A percentile compares a stretch with the other conserved stretches of the same genome.
phyloP scores from a whole-genome alignment of 2,329 filamentous ascomycete genomes.

The Paecilomyces sp. region DNA sequence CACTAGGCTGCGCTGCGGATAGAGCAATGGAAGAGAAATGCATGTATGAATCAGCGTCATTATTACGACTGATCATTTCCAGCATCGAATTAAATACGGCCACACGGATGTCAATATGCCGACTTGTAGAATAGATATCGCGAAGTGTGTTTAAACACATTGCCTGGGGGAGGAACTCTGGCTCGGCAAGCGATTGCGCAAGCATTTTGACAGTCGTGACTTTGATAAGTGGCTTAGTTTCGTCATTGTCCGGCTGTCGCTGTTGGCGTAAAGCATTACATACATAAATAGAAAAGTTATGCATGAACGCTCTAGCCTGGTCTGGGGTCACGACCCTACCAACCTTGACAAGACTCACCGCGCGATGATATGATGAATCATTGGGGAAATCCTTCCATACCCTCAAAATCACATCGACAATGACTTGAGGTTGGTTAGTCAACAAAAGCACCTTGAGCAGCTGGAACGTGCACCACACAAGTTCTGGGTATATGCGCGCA shows the following conservation, averaged over 20 bases:
- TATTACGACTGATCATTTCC: slow-evolving; percentile 2
- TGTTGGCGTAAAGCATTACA: not conserved
- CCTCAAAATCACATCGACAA: slow-evolving; percentile 7
- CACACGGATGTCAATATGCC: slow-evolving; percentile 10
- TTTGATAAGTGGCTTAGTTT: slow-evolving; percentile 4
- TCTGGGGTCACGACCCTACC: slow-evolving; percentile 3
- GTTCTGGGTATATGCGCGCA: not conserved
- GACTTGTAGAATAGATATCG: slow-evolving; percentile 3
- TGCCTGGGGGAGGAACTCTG: slow-evolving; percentile 5
- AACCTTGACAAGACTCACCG: slow-evolving; percentile 3
- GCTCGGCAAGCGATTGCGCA: slow-evolving; percentile 5
- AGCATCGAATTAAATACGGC: slow-evolving; percentile 7
- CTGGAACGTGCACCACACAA: slow-evolving; percentile 2
- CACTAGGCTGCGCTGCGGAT: slow-evolving; percentile 7
- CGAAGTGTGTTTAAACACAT: slow-evolving; percentile 4
- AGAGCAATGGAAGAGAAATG: slow-evolving; percentile 2
- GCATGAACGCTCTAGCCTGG: slow-evolving; percentile 4
- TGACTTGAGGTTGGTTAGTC: slow-evolving; percentile 8
- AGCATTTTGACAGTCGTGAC: slow-evolving; percentile 14
- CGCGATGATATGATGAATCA: slow-evolving; percentile 11
- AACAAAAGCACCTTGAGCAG: slow-evolving; percentile 7
- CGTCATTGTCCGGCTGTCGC: not conserved
- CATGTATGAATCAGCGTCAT: slow-evolving; percentile 1
- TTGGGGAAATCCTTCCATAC: slow-evolving; percentile 7
- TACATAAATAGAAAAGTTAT: slow-evolving; percentile 5